A percentile compares a stretch with the other conserved stretches of the same genome.
Evolutionary conservation across 139 green algal genomes (phyloP).

Genomic region (Chloropicon primus): DNA sequence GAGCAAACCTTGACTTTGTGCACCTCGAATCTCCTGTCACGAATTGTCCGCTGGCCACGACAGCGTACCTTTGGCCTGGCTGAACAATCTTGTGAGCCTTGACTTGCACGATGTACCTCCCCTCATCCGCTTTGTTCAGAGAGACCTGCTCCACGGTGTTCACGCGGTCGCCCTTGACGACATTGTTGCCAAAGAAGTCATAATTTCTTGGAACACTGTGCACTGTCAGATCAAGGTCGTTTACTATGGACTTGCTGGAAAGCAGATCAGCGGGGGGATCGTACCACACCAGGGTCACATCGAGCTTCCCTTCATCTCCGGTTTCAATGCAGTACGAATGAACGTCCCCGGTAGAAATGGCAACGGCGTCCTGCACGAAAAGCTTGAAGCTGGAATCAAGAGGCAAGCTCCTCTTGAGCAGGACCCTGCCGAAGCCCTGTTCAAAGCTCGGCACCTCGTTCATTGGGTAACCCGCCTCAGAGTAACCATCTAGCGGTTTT

Average conservation of each 20-base stretch:
- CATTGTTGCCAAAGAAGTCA: neutral
- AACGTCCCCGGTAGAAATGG: slow-evolving; percentile 3
- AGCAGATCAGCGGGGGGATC: slow-evolving; percentile 24
- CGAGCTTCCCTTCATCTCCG: slow-evolving; percentile 1
- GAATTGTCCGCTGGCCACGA: neutral
- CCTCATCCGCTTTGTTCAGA: neutral
- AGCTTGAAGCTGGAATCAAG: slow-evolving; percentile 20
- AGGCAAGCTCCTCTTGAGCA: slow-evolving; percentile 34
- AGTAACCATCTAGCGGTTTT: neutral
- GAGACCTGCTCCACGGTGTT: neutral
- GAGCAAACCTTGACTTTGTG: neutral
- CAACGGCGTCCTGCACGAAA: slow-evolving; percentile 6
- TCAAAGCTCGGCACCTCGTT: slow-evolving; percentile 40
- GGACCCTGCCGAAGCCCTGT: slow-evolving; percentile 61
- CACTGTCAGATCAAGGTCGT: slow-evolving; percentile 70
- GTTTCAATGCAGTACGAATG: slow-evolving; percentile 11
- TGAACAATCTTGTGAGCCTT: neutral
- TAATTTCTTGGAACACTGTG: neutral
- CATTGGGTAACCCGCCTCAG: slow-evolving; percentile 33
- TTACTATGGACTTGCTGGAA: slow-evolving; percentile 42
- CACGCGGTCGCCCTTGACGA: neutral
- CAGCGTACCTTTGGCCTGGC: neutral
- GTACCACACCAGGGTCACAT: slow-evolving; percentile 64
- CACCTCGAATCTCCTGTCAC: neutral
- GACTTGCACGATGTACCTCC: neutral